A percentile compares a stretch with the other conserved stretches of the same genome.
These are phyloP conservation scores for Gamarada debralockiae DNA, from an alignment of 495 filamentous ascomycete genomes.

Conservation along the genomic window DNA sequence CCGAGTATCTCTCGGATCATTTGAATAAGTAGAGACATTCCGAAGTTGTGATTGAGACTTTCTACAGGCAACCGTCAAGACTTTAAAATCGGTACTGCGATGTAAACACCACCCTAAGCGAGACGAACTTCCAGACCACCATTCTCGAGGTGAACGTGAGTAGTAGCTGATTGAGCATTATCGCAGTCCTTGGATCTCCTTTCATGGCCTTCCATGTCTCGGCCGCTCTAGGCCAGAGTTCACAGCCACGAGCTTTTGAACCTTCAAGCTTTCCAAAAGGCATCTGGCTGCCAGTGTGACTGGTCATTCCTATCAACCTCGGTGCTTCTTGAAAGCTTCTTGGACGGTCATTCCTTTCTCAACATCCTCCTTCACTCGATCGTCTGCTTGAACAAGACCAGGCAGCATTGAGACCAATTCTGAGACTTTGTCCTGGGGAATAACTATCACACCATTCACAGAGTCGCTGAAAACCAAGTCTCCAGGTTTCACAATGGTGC, in stretches of 20 bases:
- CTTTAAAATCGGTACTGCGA: too few relatives aligned
- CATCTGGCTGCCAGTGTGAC: background rate
- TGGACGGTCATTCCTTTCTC: conserved; percentile 48
- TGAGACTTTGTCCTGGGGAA: conserved; percentile 47
- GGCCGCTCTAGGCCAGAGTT: background rate
- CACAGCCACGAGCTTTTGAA: background rate
- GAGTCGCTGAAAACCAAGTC: conserved; percentile 63
- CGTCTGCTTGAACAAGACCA: conserved; percentile 53
- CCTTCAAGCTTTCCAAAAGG: background rate
- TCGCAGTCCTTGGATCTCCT: too few relatives aligned
- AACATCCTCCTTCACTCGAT: conserved; percentile 57
- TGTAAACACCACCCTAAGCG: too few relatives aligned
- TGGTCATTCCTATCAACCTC: conserved; percentile 17
- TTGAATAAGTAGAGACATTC: too few relatives aligned
- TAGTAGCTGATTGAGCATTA: too few relatives aligned
- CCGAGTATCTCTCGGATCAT: too few relatives aligned
- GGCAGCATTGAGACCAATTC: conserved; percentile 51
- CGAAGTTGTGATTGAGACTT: too few relatives aligned
- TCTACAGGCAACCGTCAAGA: too few relatives aligned
- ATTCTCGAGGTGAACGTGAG: too few relatives aligned
- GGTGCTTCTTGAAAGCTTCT: conserved; percentile 46
- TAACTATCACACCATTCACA: conserved; percentile 57
- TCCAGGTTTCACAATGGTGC: conserved; percentile 48
- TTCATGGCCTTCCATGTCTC: background rate
- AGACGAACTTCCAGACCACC: too few relatives aligned